These are phyloP conservation scores for Chlorella sp. DNA, from an alignment of 139 green algal species.

Conservation along the genomic window DNA sequence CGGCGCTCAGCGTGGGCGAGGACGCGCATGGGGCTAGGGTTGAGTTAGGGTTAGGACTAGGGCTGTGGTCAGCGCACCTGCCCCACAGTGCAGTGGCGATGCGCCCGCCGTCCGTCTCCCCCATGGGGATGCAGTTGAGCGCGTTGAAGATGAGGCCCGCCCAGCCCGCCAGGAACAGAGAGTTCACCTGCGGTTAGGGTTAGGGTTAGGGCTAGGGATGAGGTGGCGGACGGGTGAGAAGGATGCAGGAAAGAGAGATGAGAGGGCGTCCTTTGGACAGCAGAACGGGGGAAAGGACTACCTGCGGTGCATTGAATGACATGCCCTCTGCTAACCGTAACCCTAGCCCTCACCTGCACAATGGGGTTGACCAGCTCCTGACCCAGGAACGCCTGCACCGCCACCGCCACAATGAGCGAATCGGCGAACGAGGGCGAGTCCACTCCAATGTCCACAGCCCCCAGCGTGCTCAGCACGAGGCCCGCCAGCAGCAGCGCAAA, in stretches of 20 bases:
- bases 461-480: conserved; percentile 38
- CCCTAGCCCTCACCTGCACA: conserved; percentile 21
- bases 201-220: too few relatives aligned
- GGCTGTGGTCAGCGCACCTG: conserved; percentile 16
- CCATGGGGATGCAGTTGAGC: conserved; percentile 58
- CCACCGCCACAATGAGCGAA: conserved; percentile 8
- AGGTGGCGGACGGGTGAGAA: too few relatives aligned
- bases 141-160: conserved; percentile 60
- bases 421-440: conserved; percentile 57
- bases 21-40: too few relatives aligned
- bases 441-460: conserved; percentile 42
- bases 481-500: conserved; percentile 45
- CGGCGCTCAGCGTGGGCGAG: too few relatives aligned
- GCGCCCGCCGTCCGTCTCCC: conserved; percentile 70
- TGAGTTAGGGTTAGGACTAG: too few relatives aligned
- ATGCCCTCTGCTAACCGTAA: too few relatives aligned
- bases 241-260: too few relatives aligned
- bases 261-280: too few relatives aligned
- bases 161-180: conserved; percentile 71
- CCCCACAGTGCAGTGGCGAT: conserved; percentile 45
- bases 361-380: conserved; percentile 28
- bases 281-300: too few relatives aligned
- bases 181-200: conserved; percentile 56
- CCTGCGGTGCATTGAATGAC: too few relatives aligned
- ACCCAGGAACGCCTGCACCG: conserved; percentile 23